These are phyloP conservation scores for Capronia coronata DNA, from an alignment of 2,329 filamentous ascomycete species.

Conservation along the genomic window DNA sequence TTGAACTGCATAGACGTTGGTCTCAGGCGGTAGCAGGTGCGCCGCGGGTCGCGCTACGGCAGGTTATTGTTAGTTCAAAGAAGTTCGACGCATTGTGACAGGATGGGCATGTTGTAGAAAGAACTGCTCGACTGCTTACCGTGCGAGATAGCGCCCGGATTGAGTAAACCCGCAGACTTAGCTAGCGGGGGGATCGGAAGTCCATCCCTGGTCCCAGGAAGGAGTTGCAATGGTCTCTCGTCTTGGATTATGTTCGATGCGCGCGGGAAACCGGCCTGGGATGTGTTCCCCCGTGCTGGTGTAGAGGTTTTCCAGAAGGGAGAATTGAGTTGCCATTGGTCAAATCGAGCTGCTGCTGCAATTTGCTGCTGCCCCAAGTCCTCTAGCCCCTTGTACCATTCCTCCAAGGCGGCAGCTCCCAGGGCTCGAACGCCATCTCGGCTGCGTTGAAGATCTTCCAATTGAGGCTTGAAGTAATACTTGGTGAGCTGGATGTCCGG, in stretches of 20 bases:
- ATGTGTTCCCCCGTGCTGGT: neutral
- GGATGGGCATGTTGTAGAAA: neutral
- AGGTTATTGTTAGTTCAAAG: neutral
- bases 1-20: neutral
- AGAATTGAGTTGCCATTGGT: conserved; percentile 59
- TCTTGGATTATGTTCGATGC: neutral
- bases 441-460: conserved; percentile 57
- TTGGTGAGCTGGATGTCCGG: conserved; percentile 54
- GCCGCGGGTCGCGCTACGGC: neutral
- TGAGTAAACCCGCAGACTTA: neutral
- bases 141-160: neutral
- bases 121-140: neutral
- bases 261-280: neutral
- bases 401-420: conserved; percentile 62
- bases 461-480: conserved; percentile 57
- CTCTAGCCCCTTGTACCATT: conserved; percentile 72
- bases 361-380: conserved; percentile 55
- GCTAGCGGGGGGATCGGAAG: neutral
- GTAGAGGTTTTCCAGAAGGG: conserved; percentile 26
- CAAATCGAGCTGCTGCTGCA: conserved; percentile 62
- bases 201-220: neutral
- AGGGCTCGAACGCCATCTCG: conserved; percentile 59
- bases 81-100: neutral
- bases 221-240: neutral
- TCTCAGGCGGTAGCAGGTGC: neutral